Evolutionary conservation across 2,329 filamentous ascomycete species (phyloP), one percentile per base, ranked within the genome.

Genomic region (Orbilia ellipsospora): DNA sequence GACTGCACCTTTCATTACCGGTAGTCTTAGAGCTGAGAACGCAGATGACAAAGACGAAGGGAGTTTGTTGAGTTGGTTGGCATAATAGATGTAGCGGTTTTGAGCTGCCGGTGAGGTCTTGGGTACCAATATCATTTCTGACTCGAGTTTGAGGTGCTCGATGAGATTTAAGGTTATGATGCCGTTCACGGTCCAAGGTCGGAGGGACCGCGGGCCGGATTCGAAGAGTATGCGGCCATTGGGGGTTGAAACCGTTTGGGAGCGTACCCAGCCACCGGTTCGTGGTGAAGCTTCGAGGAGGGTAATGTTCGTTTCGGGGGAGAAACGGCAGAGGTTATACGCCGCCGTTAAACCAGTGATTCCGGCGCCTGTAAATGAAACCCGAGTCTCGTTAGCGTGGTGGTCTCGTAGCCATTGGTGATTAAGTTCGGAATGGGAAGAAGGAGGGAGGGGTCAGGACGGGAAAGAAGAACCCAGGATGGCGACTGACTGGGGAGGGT

Each of bases 41-140:
- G 82, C 5, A 65, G 79, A 79, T 5, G 81, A 16, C n/a, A 66
- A 44, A 3, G 70, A 74, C 0, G 82, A 84, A 7, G 89, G 89
- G 80, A 92, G 82, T 23, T 85, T 85, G 63, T 93, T 90, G 31
- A 95, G 87, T 80, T 90, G 92, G 81, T 97, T 91, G 1, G 92
- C 92, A 80, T 96, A 96, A 86, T 95, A 97, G 73, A 98, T 85
- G 82, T 90, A 97, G 77, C 93, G 90, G 80, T 90, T 90, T 65
- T 81, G 82, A 8, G 88, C 85, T 63, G 86, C 85, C 62, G 86
- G 83, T 4, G 86, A 85, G 31, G 81, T 81, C 50, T 83, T 86
- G 3, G 82, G 82, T 54, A 85, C 89, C 79, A 83, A 84, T 61
- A 52, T 16, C n/a, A 68, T 51, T 28, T 77, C 78, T 40, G 20